Evolutionary conservation across 441 rosid species (phyloP), one percentile per base, ranked within the genome.

Genomic region (Pelargonium myrrhifolium): DNA sequence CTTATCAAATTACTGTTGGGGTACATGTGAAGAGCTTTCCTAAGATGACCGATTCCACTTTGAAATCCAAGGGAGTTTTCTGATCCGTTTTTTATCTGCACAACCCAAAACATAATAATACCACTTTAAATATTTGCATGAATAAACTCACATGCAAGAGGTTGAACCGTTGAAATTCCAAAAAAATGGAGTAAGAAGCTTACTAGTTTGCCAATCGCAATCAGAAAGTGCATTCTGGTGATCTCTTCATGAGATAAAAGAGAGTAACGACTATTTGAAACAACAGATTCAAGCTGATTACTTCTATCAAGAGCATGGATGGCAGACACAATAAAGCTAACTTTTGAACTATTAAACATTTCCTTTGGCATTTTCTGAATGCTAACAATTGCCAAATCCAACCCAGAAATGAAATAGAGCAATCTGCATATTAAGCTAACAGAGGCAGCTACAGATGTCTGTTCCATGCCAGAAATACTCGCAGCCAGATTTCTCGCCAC

Each of bases 351-450:
- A 70, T 78, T 78, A 67, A 89, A 84, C 24, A 86, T 73, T 49
- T 83, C 83, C 68, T 79, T 81, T 12, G 96, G 98, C 93, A 89
- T 84, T 83, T 86, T 85, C 76, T 83, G 81, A 76, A 92, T 88
- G 82, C 84, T 83, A 68, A 74, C 74, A 76, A 89, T 77, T 76
- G 89, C 85, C 62, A 85, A 79, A 79, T 92, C 88, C 42, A 78
- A 68, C 74, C 98, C 99, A 77, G 92, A 88, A 42, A 88, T 83
- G 81, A 73, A 74, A 73, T 92, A 92, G 43, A 89, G 80, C 76
- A 92, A 69, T 74, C 89, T 85, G 75, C 97, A 92, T 74, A 94
- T 87, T 73, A 89, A 89, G 83, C 89, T 81, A 78, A 90, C 84
- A 74, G 87, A 81, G 72, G 79, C 82, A 61, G 86, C 82, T 47